These are phyloP conservation scores for Lipomyces anomalus DNA, from an alignment of 805 yeast genomes.

Conservation along the genomic window DNA sequence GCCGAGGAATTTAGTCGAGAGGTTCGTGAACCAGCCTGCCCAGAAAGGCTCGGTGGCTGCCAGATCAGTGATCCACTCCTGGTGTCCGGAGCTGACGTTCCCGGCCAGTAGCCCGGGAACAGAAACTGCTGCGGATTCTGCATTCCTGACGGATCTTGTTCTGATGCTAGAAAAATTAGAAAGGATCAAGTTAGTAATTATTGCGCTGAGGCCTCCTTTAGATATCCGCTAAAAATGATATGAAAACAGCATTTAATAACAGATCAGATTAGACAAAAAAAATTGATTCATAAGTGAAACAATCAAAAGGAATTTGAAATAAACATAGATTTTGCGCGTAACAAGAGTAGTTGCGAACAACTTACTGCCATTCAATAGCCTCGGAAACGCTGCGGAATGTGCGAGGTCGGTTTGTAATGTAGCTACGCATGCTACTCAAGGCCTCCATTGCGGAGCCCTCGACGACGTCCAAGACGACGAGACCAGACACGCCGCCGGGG, in stretches of 20 bases:
- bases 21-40: conserved; percentile 69
- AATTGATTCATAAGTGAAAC: no score
- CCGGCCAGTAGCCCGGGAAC: conserved; percentile 51
- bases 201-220: no score
- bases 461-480: conserved; percentile 81
- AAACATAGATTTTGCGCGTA: not conserved
- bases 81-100: conserved; percentile 22
- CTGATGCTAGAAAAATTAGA: no score
- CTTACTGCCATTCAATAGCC: conserved; percentile 75
- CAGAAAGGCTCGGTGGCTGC: conserved; percentile 59
- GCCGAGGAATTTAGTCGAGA: conserved; percentile 51
- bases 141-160: conserved; percentile 48
- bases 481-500: conserved; percentile 47
- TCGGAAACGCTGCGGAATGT: conserved; percentile 46
- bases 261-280: no score
- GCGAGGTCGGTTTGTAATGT: conserved; percentile 59
- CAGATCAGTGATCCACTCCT: conserved; percentile 62
- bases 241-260: no score
- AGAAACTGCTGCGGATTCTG: conserved; percentile 63
- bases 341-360: not conserved
- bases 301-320: not conserved
- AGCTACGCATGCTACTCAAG: conserved; percentile 58
- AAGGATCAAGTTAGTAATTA: no score
- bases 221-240: no score
- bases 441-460: conserved; percentile 85